Percentiles rank a stretch among this genome's conserved stretches.
Conservation (phyloP, 164 flowering plant genomes). For the Nymphaea colorata region DNA sequence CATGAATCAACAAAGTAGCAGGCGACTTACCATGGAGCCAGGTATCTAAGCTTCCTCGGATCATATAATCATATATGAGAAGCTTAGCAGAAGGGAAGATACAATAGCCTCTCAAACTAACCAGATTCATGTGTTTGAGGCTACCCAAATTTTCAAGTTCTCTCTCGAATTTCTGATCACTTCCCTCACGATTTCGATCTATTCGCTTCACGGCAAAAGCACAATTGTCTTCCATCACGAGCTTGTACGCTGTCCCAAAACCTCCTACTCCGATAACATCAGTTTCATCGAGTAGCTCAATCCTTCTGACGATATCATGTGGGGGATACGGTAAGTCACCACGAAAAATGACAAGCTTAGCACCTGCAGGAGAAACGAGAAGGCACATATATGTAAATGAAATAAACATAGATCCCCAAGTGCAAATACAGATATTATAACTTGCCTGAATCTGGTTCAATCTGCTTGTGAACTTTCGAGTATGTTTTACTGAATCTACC, state of each 20-base stretch:
- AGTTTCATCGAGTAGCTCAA: slow-evolving; percentile 79
- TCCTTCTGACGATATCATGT: slow-evolving; percentile 71
- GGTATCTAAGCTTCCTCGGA: slow-evolving; percentile 82
- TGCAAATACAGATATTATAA: slow-evolving; percentile 2
- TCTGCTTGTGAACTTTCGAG: slow-evolving; percentile 75
- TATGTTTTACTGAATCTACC: slow-evolving; percentile 65
- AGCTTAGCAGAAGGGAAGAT: slow-evolving; percentile 69
- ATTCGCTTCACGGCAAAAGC: slow-evolving; percentile 89
- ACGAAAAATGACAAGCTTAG: slow-evolving; percentile 83
- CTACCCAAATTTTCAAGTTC: slow-evolving; percentile 90
- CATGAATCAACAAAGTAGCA: neutral
- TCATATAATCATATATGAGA: slow-evolving; percentile 84
- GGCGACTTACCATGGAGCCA: slow-evolving; percentile 58
- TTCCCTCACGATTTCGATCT: slow-evolving; percentile 67
- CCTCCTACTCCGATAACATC: slow-evolving; percentile 96
- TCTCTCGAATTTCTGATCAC: slow-evolving; percentile 77
- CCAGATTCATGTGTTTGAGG: slow-evolving; percentile 88
- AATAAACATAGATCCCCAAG: neutral
- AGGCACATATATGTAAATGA: neutral
- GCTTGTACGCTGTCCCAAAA: slow-evolving; percentile 82
- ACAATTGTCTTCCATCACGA: slow-evolving; percentile 93
- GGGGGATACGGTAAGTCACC: slow-evolving; percentile 95
- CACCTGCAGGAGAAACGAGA: slow-evolving; percentile 23
- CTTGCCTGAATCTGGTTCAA: slow-evolving; percentile 35
- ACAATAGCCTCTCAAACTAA: slow-evolving; percentile 82